Evolutionary conservation across 164 flowering plant genomes (phyloP), one percentile per base, ranked within the genome.

Genomic region (Malania oleifera): DNA sequence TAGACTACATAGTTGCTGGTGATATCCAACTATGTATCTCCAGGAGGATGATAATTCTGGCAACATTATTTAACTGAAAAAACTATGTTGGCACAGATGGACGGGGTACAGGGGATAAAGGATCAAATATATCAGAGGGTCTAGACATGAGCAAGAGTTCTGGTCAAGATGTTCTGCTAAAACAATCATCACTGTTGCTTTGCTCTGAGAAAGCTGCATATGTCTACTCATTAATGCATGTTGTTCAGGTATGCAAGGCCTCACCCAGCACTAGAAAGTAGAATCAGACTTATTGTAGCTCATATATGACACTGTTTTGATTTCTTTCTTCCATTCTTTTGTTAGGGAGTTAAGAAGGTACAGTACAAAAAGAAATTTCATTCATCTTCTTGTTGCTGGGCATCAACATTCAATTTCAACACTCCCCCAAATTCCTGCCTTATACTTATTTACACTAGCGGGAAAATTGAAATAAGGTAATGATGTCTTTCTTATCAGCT

Each of bases 141-240:
- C 1, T n/a, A 40, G 83, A 77, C 14, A 35, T 53, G 35, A 67
- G 60, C 20, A 75, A 59, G 48, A 65, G 48, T 54, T 54, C 66
- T 28, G 48, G 27, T 44, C 80, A 79, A 56, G 75, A 75, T 60
- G 31, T 44, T 0, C 18, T 55, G 60, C 51, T 71, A 51, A 83
- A 82, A 67, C 79, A 75, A 65, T 63, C 57, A 22, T 58, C 53
- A 48, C 12, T 87, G 12, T 60, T 92, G 74, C 66, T 87, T 5
- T 92, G 96, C 67, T 81, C 91, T 12, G 98, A 92, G 69, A 92
- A 84, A 74, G 84, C 96, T 57, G 79, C 56, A 3, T 87, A 86
- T 67, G 63, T 84, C 34, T 89, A 87, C 60, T 92, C 96, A 52
- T 73, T 89, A 37, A 34, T 17, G 37, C 89, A 85, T 67, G 71